These are phyloP conservation scores for Tetraselmis chui DNA, from an alignment of 139 green algal genomes.

Conservation along the genomic window DNA sequence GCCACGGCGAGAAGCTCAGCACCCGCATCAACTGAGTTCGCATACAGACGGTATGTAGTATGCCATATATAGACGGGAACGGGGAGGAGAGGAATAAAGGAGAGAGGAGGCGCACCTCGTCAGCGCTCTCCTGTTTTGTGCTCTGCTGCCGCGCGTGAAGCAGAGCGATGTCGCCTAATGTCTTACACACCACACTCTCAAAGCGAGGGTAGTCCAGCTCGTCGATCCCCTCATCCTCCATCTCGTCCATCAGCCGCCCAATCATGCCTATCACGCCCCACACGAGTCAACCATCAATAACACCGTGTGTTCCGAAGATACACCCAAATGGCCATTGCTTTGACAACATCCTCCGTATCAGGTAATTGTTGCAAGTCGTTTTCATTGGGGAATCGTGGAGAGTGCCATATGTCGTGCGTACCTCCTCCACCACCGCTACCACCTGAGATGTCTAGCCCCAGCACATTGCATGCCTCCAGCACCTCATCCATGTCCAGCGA, in stretches of 20 bases:
- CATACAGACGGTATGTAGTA: too few species aligned
- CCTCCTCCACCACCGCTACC: too few species aligned
- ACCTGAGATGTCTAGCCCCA: background rate
- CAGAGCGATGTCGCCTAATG: background rate
- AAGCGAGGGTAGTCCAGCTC: background rate
- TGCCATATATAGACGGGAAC: background rate
- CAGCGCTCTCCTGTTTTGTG: background rate
- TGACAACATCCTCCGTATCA: too few species aligned
- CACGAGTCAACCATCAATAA: too few species aligned
- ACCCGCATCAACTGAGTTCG: too few species aligned
- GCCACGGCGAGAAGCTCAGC: too few species aligned
- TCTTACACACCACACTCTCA: background rate
- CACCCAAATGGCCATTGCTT: too few species aligned
- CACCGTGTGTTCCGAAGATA: too few species aligned
- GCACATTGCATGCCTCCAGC: slow-evolving; percentile 2
- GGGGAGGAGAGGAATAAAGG: background rate
- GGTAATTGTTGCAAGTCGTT: too few species aligned
- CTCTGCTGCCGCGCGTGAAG: background rate
- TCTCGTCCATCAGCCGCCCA: background rate
- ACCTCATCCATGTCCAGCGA: slow-evolving; percentile 9
- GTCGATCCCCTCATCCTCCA: background rate
- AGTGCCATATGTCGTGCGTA: background rate
- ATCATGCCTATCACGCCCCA: background rate
- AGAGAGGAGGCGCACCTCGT: background rate
- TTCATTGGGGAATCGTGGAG: too few species aligned